phyloP scores from a whole-genome alignment of 495 filamentous ascomycete genomes.

The Clohesyomyces aquaticus region DNA sequence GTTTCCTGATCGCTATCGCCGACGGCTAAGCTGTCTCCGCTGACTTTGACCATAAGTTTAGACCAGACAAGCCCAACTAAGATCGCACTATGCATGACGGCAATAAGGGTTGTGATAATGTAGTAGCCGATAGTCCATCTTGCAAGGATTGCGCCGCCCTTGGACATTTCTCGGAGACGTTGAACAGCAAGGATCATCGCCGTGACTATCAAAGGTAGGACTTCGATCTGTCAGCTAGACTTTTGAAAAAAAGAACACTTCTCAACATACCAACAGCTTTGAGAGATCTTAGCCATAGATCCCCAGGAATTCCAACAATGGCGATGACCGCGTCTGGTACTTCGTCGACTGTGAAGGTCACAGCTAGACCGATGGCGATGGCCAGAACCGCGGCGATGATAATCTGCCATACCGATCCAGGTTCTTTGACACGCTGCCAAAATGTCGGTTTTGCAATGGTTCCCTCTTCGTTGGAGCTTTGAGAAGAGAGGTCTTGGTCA shows the following conservation, averaged over 20 bases:
- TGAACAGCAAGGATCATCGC: too few species aligned
- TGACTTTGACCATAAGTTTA: slow-evolving; percentile 37
- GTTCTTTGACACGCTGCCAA: slow-evolving; percentile 13
- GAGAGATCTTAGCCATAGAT: slow-evolving; percentile 44
- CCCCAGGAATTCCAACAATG: slow-evolving; percentile 41
- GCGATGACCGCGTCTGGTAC: slow-evolving; percentile 36
- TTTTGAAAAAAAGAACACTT: too few species aligned
- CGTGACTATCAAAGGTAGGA: too few species aligned
- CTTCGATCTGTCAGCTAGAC: too few species aligned
- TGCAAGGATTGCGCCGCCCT: too few species aligned
- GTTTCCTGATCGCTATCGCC: slow-evolving; percentile 26
- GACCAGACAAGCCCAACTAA: slow-evolving; percentile 42
- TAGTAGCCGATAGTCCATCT: slow-evolving; percentile 43
- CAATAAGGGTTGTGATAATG: slow-evolving; percentile 42
- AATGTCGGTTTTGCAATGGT: slow-evolving; percentile 6
- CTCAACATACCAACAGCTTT: slow-evolving; percentile 46
- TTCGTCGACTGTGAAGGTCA: slow-evolving; percentile 35
- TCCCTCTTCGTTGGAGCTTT: too few species aligned
- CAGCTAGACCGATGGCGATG: slow-evolving; percentile 43
- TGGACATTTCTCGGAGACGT: too few species aligned
- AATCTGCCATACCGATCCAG: slow-evolving; percentile 37
- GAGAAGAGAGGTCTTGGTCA: too few species aligned
- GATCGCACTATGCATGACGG: slow-evolving; percentile 43
- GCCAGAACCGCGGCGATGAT: slow-evolving; percentile 41
- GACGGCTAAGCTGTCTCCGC: slow-evolving; percentile 6